phyloP scores from a whole-genome alignment of 495 filamentous ascomycete species.

The Hyaloscypha finlandica region DNA sequence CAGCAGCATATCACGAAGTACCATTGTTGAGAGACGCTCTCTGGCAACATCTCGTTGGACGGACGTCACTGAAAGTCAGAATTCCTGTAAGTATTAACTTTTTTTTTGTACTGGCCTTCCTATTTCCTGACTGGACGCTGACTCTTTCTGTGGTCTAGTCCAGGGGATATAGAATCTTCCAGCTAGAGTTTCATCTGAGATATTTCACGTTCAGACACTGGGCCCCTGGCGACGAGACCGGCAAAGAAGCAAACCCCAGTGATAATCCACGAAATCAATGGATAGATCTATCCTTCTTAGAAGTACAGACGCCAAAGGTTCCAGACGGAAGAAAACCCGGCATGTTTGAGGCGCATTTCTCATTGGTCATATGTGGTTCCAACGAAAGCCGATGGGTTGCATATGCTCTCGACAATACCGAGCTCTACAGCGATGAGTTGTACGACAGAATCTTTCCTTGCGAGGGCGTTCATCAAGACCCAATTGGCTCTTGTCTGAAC shows the following conservation, averaged over 20 bases:
- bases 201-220: constrained; percentile 5
- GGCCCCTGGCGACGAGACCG: no score
- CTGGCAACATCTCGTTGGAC: neutral
- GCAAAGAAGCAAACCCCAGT: no score
- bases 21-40: constrained; percentile 15
- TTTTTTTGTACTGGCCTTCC: no score
- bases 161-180: constrained; percentile 8
- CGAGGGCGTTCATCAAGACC: neutral
- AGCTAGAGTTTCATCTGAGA: constrained; percentile 8
- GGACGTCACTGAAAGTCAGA: constrained; percentile 6
- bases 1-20: constrained; percentile 2
- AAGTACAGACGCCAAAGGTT: neutral
- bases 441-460: neutral
- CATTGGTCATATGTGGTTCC: constrained; percentile 9
- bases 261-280: no score
- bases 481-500: constrained; percentile 3
- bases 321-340: neutral
- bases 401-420: constrained; percentile 11
- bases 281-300: constrained; percentile 1
- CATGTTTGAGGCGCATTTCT: constrained; percentile 4
- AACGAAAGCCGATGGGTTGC: neutral
- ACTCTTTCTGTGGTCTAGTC: neutral
- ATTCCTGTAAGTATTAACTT: constrained; percentile 8
- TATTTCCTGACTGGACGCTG: neutral
- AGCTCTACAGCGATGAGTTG: neutral